Evolutionary conservation across 2,329 filamentous ascomycete genomes (phyloP).

Genomic region (Parascedosporium putredinis): DNA sequence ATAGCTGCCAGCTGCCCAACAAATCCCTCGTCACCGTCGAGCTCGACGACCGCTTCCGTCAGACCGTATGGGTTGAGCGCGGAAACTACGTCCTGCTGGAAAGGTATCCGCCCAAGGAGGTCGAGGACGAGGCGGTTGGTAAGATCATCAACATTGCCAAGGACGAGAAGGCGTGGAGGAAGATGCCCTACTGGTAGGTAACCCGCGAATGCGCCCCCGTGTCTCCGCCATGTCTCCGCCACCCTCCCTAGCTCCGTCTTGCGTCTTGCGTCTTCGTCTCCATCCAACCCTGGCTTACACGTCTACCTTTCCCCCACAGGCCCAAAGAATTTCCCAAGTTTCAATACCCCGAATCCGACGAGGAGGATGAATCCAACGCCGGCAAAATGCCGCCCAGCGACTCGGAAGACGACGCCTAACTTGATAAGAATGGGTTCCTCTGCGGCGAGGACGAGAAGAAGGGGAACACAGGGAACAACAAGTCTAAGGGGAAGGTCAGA

Average conservation of each 20-base stretch:
- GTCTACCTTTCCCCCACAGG: slow-evolving; percentile 35
- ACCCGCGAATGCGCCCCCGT: too few species aligned
- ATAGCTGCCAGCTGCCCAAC: slow-evolving; percentile 63
- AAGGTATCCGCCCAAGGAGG: slow-evolving; percentile 26
- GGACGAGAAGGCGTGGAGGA: slow-evolving; percentile 87
- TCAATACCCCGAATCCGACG: slow-evolving; percentile 25
- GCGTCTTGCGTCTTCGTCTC: not conserved
- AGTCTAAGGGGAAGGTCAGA: slow-evolving; percentile 13
- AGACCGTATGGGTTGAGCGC: slow-evolving; percentile 86
- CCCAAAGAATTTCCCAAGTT: slow-evolving; percentile 62
- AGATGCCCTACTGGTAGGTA: slow-evolving; percentile 70
- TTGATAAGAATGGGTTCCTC: too few species aligned
- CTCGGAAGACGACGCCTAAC: slow-evolving; percentile 53
- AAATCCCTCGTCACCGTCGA: slow-evolving; percentile 62
- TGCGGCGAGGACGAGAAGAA: too few species aligned
- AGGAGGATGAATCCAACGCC: slow-evolving; percentile 68
- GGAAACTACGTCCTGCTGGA: slow-evolving; percentile 83
- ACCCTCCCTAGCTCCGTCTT: too few species aligned
- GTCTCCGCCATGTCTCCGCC: too few species aligned
- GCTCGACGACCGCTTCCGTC: slow-evolving; percentile 75
- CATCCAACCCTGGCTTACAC: not conserved
- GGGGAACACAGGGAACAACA: not conserved
- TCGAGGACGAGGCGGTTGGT: slow-evolving; percentile 52
- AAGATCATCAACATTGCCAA: slow-evolving; percentile 90
- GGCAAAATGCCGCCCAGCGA: slow-evolving; percentile 79